A percentile compares a stretch with the other conserved stretches of the same genome.
Conservation (phyloP, 2,329 filamentous ascomycete genomes). For the Fusarium bulbicola region DNA sequence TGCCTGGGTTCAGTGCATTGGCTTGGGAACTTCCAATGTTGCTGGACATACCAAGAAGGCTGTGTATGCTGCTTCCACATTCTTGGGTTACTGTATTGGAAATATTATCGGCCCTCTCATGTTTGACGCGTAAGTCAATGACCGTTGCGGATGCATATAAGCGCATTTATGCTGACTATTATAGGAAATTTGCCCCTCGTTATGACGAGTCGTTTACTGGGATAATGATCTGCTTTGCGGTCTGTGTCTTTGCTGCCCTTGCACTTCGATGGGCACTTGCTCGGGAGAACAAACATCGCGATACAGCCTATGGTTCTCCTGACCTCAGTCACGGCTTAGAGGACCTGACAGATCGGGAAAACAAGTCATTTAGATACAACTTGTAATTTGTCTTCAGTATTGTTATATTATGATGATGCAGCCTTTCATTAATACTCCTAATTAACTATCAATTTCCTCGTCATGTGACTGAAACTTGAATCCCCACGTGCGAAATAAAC, state of each 20-base stretch:
- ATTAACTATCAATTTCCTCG: too few relatives aligned
- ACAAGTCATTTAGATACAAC: not conserved
- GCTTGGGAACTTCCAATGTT: not conserved
- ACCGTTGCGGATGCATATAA: fast-evolving
- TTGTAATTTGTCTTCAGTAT: too few relatives aligned
- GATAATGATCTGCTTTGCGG: not conserved
- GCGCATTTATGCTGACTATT: not conserved
- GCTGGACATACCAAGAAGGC: not conserved
- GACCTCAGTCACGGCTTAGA: not conserved
- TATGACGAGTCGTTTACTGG: not conserved
- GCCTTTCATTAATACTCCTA: fast-evolving
- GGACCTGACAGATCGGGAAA: not conserved
- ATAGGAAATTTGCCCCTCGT: not conserved
- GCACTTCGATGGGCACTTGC: not conserved
- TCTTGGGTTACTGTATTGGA: not conserved
- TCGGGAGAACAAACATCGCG: not conserved
- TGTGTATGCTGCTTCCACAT: not conserved
- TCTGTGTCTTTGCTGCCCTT: not conserved
- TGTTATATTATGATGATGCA: not conserved
- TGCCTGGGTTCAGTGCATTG: not conserved
- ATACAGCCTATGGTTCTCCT: not conserved
- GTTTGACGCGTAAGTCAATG: not conserved
- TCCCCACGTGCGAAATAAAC: fast-evolving
- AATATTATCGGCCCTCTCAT: not conserved
- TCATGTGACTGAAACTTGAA: fast-evolving